phyloP scores from a whole-genome alignment of 2,329 filamentous ascomycete species.

The Alternaria atra region DNA sequence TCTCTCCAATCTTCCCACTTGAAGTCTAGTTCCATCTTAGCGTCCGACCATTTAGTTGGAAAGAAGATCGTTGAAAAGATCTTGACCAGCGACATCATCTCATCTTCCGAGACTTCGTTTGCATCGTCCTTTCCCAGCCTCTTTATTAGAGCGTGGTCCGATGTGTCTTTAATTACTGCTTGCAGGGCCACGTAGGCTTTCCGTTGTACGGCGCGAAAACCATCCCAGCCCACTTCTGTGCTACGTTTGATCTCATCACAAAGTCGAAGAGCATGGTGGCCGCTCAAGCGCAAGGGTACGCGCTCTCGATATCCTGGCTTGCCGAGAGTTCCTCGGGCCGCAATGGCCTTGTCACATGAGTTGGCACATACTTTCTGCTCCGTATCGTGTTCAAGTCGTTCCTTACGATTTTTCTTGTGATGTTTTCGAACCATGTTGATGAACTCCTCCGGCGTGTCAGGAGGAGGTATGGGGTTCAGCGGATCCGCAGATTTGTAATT shows the following conservation, averaged over 20 bases:
- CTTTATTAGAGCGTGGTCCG: not conserved
- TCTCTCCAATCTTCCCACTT: not conserved
- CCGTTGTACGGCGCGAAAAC: not conserved
- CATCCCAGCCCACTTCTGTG: not conserved
- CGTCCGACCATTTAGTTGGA: not conserved
- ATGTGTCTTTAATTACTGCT: accelerated
- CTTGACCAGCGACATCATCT: not conserved
- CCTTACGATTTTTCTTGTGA: accelerated
- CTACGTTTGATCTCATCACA: not conserved
- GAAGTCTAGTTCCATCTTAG: not conserved
- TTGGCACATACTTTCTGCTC: not conserved
- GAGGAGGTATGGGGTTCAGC: not conserved
- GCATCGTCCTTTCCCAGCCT: not conserved
- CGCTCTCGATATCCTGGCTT: not conserved
- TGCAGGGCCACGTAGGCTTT: no score
- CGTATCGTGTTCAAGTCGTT: not conserved
- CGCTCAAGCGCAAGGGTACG: not conserved
- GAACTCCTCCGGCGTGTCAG: not conserved
- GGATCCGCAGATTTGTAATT: not conserved
- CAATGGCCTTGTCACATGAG: not conserved
- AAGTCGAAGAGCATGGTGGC: not conserved
- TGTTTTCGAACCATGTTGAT: not conserved
- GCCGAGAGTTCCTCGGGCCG: accelerated
- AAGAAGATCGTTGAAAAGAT: not conserved
- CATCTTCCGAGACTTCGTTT: not conserved